These are phyloP conservation scores for Malania oleifera DNA, from an alignment of 164 flowering plant species.

Conservation along the genomic window DNA sequence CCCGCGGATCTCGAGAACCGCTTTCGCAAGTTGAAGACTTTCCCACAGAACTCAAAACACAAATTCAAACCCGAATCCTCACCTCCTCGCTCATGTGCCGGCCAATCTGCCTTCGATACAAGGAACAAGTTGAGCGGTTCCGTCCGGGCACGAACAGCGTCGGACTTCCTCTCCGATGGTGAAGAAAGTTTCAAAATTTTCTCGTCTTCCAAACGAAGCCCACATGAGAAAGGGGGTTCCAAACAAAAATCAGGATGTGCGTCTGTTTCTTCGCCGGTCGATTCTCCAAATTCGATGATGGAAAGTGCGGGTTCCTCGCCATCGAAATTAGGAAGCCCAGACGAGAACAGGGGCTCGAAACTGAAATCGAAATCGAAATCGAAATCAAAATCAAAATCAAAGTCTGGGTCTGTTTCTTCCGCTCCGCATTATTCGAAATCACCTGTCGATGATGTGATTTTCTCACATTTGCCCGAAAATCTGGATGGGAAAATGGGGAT, in stretches of 20 bases:
- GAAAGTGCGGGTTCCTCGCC: constrained; percentile 12
- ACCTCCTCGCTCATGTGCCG: constrained; percentile 1
- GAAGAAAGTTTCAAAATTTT: too few relatives aligned
- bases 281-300: too few relatives aligned
- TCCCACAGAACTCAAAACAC: constrained; percentile 27
- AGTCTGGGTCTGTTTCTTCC: constrained; percentile 3
- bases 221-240: too few relatives aligned
- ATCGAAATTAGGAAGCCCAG: neutral
- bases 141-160: too few relatives aligned
- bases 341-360: neutral
- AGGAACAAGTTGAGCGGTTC: too few relatives aligned
- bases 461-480: constrained; percentile 7
- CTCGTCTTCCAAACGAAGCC: too few relatives aligned
- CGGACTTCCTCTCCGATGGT: too few relatives aligned
- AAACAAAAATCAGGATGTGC: too few relatives aligned
- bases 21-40: constrained; percentile 65
- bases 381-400: neutral
- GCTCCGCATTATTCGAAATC: constrained; percentile 2
- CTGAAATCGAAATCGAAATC: neutral
- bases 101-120: too few relatives aligned
- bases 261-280: too few relatives aligned
- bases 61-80: constrained; percentile 1
- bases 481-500: constrained; percentile 3
- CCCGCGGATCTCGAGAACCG: constrained; percentile 62
- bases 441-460: neutral